Conservation (phyloP, 768 basidiomycete species). For the Serendipita vermifera region DNA sequence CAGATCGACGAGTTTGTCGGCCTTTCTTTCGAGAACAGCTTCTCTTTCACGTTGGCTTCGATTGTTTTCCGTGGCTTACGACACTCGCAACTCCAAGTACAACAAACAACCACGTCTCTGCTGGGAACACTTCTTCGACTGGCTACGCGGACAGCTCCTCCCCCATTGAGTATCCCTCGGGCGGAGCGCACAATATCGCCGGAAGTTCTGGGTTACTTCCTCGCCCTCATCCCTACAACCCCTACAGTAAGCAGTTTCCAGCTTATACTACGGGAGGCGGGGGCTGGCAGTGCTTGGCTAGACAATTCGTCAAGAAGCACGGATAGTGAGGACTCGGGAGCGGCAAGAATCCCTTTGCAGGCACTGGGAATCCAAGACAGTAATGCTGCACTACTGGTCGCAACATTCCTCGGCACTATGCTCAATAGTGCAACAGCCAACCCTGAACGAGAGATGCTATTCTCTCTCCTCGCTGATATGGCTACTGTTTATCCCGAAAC, state of each 20-base stretch:
- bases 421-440: conserved; percentile 63
- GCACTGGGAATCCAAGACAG: conserved; percentile 51
- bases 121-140: conserved; percentile 51
- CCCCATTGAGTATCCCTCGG: conserved; percentile 20
- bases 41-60: conserved; percentile 71
- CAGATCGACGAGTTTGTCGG: conserved; percentile 63
- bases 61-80: conserved; percentile 81
- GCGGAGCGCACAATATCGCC: conserved; percentile 29
- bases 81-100: conserved; percentile 46
- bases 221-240: conserved; percentile 62
- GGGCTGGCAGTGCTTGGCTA: conserved; percentile 34
- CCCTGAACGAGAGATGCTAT: conserved; percentile 68
- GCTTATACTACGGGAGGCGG: conserved; percentile 49
- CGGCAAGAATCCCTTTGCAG: conserved; percentile 41
- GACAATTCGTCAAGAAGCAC: conserved; percentile 27
- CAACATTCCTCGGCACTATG: conserved; percentile 65
- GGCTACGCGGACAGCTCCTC: conserved; percentile 28
- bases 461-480: conserved; percentile 60
- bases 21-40: conserved; percentile 62
- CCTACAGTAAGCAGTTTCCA: conserved; percentile 44
- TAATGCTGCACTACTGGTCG: conserved; percentile 53
- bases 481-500: conserved; percentile 56
- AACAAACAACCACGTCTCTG: conserved; percentile 38
- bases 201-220: conserved; percentile 63
- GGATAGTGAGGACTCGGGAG: conserved; percentile 25